A percentile compares a stretch with the other conserved stretches of the same genome.
Evolutionary conservation across 2,329 filamentous ascomycete genomes (phyloP).

Genomic region (Didymella arachidicola): DNA sequence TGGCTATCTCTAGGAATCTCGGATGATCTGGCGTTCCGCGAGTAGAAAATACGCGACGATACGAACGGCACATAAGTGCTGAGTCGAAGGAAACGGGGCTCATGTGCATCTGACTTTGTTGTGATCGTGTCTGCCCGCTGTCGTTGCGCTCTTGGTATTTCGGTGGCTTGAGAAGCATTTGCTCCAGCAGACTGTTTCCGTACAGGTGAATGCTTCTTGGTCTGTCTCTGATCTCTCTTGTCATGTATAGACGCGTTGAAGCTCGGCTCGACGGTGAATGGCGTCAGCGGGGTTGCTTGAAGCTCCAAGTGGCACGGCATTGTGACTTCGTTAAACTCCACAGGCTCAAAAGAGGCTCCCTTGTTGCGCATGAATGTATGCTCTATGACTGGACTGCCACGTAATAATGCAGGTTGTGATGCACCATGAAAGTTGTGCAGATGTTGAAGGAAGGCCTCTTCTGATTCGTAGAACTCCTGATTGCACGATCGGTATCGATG

Average conservation of each 20-base stretch:
- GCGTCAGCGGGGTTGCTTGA: constrained; percentile 36
- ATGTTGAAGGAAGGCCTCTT: constrained; percentile 47
- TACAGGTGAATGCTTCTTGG: constrained; percentile 22
- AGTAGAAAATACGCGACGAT: constrained; percentile 46
- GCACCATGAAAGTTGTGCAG: constrained; percentile 45
- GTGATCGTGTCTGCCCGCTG: constrained; percentile 30
- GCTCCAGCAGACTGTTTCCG: constrained; percentile 29
- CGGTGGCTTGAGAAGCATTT: neutral
- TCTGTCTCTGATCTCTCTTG: constrained; percentile 7
- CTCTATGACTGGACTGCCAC: constrained; percentile 40
- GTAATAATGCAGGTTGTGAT: constrained; percentile 36
- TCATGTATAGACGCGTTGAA: constrained; percentile 1
- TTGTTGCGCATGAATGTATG: constrained; percentile 49
- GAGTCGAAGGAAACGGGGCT: constrained; percentile 46
- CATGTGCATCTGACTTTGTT: constrained; percentile 26
- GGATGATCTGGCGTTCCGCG: constrained; percentile 32
- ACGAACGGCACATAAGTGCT: constrained; percentile 42
- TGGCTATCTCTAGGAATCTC: constrained; percentile 35
- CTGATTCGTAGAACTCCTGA: constrained; percentile 45
- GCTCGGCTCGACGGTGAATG: constrained; percentile 27
- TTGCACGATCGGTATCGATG: constrained; percentile 46
- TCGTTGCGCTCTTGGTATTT: constrained; percentile 25
- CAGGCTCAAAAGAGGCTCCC: constrained; percentile 46
- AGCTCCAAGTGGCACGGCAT: constrained; percentile 41
- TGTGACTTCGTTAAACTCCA: constrained; percentile 45